Evolutionary conservation across 2,329 filamentous ascomycete genomes (phyloP).

Genomic region (Aspergillus brasiliensis): DNA sequence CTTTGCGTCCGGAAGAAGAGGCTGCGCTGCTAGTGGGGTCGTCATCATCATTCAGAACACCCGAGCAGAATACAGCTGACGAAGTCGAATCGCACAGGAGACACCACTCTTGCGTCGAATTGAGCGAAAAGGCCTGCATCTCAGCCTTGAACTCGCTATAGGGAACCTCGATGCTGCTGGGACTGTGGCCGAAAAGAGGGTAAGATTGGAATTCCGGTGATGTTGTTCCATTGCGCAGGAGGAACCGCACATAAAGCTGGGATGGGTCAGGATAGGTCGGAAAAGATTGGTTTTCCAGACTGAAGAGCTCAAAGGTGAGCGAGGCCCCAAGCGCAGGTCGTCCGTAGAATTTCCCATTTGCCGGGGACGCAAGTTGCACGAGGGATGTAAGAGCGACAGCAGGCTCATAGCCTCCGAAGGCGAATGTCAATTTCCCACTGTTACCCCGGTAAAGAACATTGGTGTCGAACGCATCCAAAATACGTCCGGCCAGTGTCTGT

Average conservation of each 20-base stretch:
- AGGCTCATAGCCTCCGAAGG: conserved; percentile 55
- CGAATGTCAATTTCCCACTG: conserved; percentile 47
- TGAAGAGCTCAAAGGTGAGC: conserved; percentile 57
- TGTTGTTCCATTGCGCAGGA: conserved; percentile 59
- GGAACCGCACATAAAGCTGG: conserved; percentile 59
- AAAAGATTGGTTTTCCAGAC: conserved; percentile 35
- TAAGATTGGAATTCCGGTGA: conserved; percentile 42
- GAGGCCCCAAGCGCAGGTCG: conserved; percentile 53
- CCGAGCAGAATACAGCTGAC: conserved; percentile 52
- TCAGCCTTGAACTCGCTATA: conserved; percentile 54
- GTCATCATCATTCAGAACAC: conserved; percentile 33
- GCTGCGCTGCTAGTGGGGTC: background rate
- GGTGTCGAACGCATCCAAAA: conserved; percentile 41
- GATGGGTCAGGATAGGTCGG: conserved; percentile 42
- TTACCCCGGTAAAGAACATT: conserved; percentile 43
- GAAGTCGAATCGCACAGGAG: conserved; percentile 45
- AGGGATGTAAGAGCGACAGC: conserved; percentile 56
- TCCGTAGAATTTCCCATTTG: conserved; percentile 50
- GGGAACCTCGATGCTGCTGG: conserved; percentile 48
- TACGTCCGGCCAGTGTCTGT: conserved; percentile 42
- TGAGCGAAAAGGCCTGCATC: conserved; percentile 48
- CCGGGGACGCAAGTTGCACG: conserved; percentile 40
- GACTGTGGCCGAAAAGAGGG: conserved; percentile 54
- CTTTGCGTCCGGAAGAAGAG: conserved; percentile 15
- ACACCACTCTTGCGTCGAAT: conserved; percentile 57